Percentiles rank a stretch among this genome's conserved stretches.
phyloP scores from a whole-genome alignment of 345 rosid species.

The Carallia pectinifolia region DNA sequence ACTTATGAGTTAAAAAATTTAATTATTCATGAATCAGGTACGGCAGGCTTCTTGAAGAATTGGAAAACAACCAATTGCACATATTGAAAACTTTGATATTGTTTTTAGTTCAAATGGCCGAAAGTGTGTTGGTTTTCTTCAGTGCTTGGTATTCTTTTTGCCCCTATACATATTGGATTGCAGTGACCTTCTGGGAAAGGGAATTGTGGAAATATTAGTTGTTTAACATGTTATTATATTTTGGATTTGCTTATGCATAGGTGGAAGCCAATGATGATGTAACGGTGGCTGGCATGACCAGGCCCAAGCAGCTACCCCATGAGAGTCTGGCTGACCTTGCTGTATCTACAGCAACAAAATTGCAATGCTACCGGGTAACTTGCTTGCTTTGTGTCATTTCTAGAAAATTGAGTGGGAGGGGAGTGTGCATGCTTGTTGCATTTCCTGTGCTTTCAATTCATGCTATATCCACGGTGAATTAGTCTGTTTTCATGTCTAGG shows the following conservation, averaged over 20 bases:
- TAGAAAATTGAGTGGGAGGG: too few species aligned
- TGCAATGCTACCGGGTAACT: constrained; percentile 78
- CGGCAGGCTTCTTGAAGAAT: background rate
- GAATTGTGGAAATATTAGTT: background rate
- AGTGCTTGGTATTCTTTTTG: background rate
- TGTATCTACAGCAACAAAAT: constrained; percentile 87
- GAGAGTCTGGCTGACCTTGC: constrained; percentile 77
- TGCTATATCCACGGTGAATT: background rate
- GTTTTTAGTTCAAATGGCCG: background rate
- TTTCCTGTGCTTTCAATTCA: background rate
- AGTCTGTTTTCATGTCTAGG: background rate
- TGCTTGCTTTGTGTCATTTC: constrained; percentile 4
- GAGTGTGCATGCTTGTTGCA: background rate
- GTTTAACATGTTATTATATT: background rate
- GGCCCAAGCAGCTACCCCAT: constrained; percentile 70
- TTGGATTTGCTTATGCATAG: constrained; percentile 29
- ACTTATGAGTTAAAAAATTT: background rate
- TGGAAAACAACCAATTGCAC: background rate
- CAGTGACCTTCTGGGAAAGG: background rate
- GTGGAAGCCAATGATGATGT: constrained; percentile 89
- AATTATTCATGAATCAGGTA: background rate
- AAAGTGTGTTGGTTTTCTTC: background rate
- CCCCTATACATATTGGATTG: background rate
- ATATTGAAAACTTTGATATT: background rate
- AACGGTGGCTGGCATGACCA: constrained; percentile 74